Evolutionary conservation across 441 rosid species (phyloP).

Genomic region (Arabidopsis hybrid): DNA sequence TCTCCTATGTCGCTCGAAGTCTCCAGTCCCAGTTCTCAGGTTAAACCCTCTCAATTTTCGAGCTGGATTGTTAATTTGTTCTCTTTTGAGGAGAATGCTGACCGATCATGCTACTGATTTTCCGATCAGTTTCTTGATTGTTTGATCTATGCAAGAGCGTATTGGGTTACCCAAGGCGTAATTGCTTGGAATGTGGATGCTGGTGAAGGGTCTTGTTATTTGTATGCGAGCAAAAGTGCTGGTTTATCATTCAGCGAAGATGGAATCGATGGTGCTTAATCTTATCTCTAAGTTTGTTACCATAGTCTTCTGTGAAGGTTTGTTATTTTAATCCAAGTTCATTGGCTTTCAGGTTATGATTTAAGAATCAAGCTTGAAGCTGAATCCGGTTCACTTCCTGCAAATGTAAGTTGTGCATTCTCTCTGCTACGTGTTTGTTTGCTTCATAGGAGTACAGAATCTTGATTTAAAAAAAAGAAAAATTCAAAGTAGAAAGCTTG

Average conservation of each 20-base stretch:
- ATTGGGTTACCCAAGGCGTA: constrained; percentile 69
- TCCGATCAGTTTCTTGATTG: constrained; percentile 59
- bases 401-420: constrained; percentile 45
- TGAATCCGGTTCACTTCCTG: constrained; percentile 59
- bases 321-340: constrained; percentile 31
- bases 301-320: constrained; percentile 15
- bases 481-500: constrained; percentile 21
- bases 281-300: constrained; percentile 7
- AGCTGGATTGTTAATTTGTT: background rate
- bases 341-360: constrained; percentile 63
- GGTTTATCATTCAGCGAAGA: constrained; percentile 59
- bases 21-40: constrained; percentile 58
- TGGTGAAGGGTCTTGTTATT: constrained; percentile 69
- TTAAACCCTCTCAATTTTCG: constrained; percentile 9
- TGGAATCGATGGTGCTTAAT: constrained; percentile 66
- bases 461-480: too few species aligned
- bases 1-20: constrained; percentile 56
- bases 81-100: constrained; percentile 22
- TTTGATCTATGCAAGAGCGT: constrained; percentile 69
- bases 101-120: constrained; percentile 22
- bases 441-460: constrained; percentile 14
- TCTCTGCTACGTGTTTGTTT: constrained; percentile 16
- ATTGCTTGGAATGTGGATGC: constrained; percentile 86
- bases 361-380: constrained; percentile 65
- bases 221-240: constrained; percentile 74